Base-by-base conservation (phyloP, 164 flowering plant species). In the Hamamelis virginiana region DNA sequence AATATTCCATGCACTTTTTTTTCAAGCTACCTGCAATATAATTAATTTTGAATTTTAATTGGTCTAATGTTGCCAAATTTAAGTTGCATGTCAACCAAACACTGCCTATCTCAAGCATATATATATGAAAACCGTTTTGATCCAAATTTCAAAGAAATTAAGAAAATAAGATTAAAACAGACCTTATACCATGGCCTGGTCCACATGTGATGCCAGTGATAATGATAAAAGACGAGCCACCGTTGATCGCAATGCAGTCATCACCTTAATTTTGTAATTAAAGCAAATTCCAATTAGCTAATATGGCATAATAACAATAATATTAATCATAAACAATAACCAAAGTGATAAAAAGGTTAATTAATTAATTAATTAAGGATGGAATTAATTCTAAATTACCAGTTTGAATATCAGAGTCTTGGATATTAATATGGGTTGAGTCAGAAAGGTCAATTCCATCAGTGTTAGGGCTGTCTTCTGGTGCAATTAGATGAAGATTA, bases 111-210 rank as follows among this genome's bases (percentile, higher is more conserved):
- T n/a, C n/a, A n/a, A n/a, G n/a, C n/a, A n/a, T n/a, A n/a, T n/a
- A n/a, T n/a, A n/a, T n/a, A n/a, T n/a, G n/a, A n/a, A n/a, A n/a
- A n/a, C n/a, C n/a, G n/a, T n/a, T n/a, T n/a, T n/a, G n/a, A n/a
- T n/a, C n/a, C n/a, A n/a, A n/a, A n/a, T n/a, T n/a, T n/a, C n/a
- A n/a, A n/a, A n/a, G n/a, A n/a, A n/a, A n/a, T n/a, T n/a, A n/a
- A n/a, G n/a, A n/a, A n/a, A n/a, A n/a, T n/a, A n/a, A n/a, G n/a
- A n/a, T n/a, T n/a, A n/a, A n/a, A 6, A 46, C 67, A 0, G n/a
- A 84, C 90, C 88, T 84, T 52, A 86, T 83, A 0, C 90, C 90
- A 68, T 84, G 86, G 6, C 86, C 90, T 0, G 87, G 86, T 0
- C 89, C 86, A 38, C 89, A 86, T 0, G 28, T 23, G 10, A 82